These are phyloP conservation scores for Metarhizium brunneum DNA, from an alignment of 2,329 filamentous ascomycete genomes.

Conservation along the genomic window DNA sequence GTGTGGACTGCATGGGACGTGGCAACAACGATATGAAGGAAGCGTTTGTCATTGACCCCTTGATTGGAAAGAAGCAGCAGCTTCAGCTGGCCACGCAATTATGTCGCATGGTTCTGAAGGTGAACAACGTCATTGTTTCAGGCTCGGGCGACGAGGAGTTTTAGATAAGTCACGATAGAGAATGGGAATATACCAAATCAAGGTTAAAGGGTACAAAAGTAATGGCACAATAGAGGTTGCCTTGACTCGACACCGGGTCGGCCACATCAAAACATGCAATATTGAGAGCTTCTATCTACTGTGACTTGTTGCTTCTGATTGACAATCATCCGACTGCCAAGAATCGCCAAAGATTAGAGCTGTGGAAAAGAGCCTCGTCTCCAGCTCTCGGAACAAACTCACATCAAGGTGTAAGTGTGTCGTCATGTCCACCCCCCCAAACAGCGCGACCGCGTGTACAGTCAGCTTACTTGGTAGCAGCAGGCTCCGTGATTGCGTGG, in stretches of 20 bases:
- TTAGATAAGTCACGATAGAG: constrained; percentile 34
- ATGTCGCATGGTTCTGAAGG: constrained; percentile 95
- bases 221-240: constrained; percentile 8
- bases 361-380: too few species aligned
- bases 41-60: constrained; percentile 93
- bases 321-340: neutral
- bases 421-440: too few species aligned
- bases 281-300: neutral
- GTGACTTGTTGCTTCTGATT: neutral
- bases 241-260: constrained; percentile 1
- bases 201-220: neutral
- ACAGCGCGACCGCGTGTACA: too few species aligned
- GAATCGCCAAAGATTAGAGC: neutral
- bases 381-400: too few species aligned
- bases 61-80: constrained; percentile 98
- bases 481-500: too few species aligned
- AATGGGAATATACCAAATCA: constrained; percentile 15
- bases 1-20: constrained; percentile 95
- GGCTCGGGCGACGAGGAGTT: constrained; percentile 83
- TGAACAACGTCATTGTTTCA: constrained; percentile 92
- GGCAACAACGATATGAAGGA: constrained; percentile 97
- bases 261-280: neutral
- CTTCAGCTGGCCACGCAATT: constrained; percentile 92
- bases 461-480: too few species aligned
- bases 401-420: too few species aligned